Percentiles rank a stretch among this genome's conserved stretches.
Evolutionary conservation across 164 flowering plant species (phyloP).

Genomic region (Echeveria elegans): DNA sequence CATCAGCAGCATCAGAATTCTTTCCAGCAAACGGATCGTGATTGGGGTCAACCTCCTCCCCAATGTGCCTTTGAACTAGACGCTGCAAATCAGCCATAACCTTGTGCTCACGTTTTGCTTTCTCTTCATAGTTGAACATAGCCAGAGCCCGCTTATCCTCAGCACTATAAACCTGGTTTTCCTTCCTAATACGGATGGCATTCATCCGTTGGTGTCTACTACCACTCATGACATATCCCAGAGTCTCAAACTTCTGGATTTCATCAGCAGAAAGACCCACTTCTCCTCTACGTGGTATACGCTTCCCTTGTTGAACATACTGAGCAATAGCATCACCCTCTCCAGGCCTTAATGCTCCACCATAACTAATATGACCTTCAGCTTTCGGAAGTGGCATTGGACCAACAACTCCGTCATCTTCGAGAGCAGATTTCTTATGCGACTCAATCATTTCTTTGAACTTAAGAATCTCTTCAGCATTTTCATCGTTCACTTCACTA

Average conservation of each 20-base stretch:
- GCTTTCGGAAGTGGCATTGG: constrained; percentile 88
- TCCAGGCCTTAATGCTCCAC: constrained; percentile 97
- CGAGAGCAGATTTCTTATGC: constrained; percentile 61
- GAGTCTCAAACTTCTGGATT: constrained; percentile 76
- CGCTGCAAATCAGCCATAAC: constrained; percentile 97
- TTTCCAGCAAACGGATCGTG: constrained; percentile 83
- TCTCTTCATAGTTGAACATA: constrained; percentile 93
- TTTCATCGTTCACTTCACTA: constrained; percentile 32
- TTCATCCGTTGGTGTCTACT: constrained; percentile 99
- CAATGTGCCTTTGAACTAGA: constrained; percentile 87
- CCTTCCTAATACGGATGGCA: constrained; percentile 97
- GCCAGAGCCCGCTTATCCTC: constrained; percentile 94
- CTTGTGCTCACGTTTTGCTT: constrained; percentile 81
- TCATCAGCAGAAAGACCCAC: constrained; percentile 97
- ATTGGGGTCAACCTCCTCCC: constrained; percentile 83
- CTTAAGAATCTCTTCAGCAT: constrained; percentile 32
- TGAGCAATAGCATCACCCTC: constrained; percentile 99
- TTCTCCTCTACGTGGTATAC: constrained; percentile 98
- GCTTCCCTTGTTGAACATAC: constrained; percentile 96
- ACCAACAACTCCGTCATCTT: constrained; percentile 66
- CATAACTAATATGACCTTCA: constrained; percentile 98
- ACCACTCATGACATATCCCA: constrained; percentile 99
- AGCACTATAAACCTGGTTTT: constrained; percentile 97
- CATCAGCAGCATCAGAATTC: constrained; percentile 50
- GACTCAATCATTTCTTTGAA: constrained; percentile 76